phyloP scores from a whole-genome alignment of 2,329 filamentous ascomycete species.

The Ascochyta rabiei region DNA sequence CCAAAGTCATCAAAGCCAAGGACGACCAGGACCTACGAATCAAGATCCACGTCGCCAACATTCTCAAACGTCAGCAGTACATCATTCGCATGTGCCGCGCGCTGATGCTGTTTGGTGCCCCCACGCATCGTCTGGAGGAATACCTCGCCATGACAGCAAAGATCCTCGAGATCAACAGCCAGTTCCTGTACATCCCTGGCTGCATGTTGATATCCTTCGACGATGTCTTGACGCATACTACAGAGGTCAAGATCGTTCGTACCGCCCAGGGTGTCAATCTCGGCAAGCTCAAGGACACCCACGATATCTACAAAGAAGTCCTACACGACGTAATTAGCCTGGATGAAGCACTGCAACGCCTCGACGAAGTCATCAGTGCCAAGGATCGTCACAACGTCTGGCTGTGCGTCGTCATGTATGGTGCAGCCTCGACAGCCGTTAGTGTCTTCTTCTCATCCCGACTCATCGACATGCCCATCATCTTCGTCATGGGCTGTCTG shows the following conservation, averaged over 20 bases:
- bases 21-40: constrained; percentile 61
- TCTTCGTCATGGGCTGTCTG: constrained; percentile 74
- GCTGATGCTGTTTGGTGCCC: constrained; percentile 87
- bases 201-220: constrained; percentile 94
- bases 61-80: constrained; percentile 80
- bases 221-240: constrained; percentile 71
- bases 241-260: constrained; percentile 79
- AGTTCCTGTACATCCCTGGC: constrained; percentile 87
- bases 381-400: constrained; percentile 59
- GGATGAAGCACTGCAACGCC: constrained; percentile 68
- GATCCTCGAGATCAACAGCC: constrained; percentile 82
- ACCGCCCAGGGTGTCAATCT: constrained; percentile 72
- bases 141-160: constrained; percentile 87
- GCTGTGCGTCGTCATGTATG: constrained; percentile 68
- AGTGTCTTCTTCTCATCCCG: constrained; percentile 80
- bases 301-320: constrained; percentile 79
- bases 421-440: constrained; percentile 74
- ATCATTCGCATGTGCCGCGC: constrained; percentile 84
- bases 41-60: constrained; percentile 67
- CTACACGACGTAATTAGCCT: constrained; percentile 74
- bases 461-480: constrained; percentile 77
- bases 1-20: constrained; percentile 37
- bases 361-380: constrained; percentile 66
- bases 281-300: constrained; percentile 73
- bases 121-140: constrained; percentile 87